Conservation (phyloP, 768 basidiomycete genomes). For the Suillus subalutaceus region DNA sequence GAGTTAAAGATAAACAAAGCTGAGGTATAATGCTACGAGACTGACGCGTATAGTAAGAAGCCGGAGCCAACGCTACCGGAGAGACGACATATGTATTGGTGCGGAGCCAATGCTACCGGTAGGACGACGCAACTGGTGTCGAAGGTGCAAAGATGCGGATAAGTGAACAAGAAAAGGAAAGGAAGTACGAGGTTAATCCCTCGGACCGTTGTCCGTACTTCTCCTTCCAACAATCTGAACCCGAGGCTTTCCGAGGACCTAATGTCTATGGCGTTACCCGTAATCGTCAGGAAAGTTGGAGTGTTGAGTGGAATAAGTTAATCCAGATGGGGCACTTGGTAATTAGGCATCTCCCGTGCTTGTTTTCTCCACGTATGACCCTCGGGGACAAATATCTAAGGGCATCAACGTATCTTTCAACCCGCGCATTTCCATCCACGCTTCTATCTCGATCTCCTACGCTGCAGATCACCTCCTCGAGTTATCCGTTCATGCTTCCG, state of each 20-base stretch:
- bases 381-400: constrained; percentile 72
- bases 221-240: constrained; percentile 42
- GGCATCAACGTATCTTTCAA: constrained; percentile 78
- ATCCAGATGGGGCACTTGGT: constrained; percentile 68
- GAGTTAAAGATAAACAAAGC: no score
- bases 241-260: constrained; percentile 70
- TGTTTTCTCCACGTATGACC: neutral
- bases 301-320: constrained; percentile 56
- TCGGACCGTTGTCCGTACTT: no score
- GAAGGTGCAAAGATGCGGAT: no score
- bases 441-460: constrained; percentile 64
- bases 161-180: no score
- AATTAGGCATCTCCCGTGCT: constrained; percentile 26
- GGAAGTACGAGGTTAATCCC: no score
- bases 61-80: no score
- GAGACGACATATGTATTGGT: no score
- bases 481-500: constrained; percentile 82
- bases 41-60: no score
- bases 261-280: constrained; percentile 79
- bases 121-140: no score
- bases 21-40: no score
- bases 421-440: constrained; percentile 88
- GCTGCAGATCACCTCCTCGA: constrained; percentile 47
- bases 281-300: constrained; percentile 67
- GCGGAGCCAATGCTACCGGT: no score